These are phyloP conservation scores for Amaranthus hypochondriacus DNA, from an alignment of 148 eudicot genomes.

Conservation along the genomic window DNA sequence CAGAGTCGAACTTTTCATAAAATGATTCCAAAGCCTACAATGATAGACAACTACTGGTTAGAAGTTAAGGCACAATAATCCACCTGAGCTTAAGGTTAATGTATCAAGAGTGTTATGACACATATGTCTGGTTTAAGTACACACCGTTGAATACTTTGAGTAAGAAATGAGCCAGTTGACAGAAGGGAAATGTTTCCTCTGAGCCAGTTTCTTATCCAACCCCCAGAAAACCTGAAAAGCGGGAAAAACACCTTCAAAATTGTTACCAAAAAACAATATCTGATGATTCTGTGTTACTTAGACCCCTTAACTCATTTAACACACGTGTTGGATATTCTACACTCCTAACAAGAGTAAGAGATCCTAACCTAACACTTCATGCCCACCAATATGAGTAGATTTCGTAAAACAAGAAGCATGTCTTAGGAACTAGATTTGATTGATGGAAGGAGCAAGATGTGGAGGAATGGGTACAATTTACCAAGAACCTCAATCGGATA, in stretches of 20 bases:
- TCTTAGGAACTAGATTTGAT: not conserved
- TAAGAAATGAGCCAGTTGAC: conserved; percentile 99
- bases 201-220: conserved; percentile 95
- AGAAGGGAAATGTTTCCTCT: conserved; percentile 97
- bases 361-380: not conserved
- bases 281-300: not conserved
- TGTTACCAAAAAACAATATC: not conserved
- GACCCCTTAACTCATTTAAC: too few relatives aligned
- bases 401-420: not conserved
- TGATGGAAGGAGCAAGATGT: not conserved
- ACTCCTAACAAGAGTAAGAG: not conserved
- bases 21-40: conserved; percentile 84
- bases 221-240: conserved; percentile 94
- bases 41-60: not conserved
- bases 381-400: not conserved
- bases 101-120: not conserved
- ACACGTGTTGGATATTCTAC: too few relatives aligned
- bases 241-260: not conserved
- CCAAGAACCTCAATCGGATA: too few relatives aligned
- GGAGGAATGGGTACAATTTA: not conserved
- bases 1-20: conserved; percentile 85
- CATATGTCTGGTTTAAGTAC: conserved; percentile 15
- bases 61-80: not conserved
- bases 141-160: conserved; percentile 87
- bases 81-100: not conserved